Evolutionary conservation across 2,329 filamentous ascomycete genomes (phyloP), one percentile per base, ranked within the genome.

Genomic region (Fusarium sp.): DNA sequence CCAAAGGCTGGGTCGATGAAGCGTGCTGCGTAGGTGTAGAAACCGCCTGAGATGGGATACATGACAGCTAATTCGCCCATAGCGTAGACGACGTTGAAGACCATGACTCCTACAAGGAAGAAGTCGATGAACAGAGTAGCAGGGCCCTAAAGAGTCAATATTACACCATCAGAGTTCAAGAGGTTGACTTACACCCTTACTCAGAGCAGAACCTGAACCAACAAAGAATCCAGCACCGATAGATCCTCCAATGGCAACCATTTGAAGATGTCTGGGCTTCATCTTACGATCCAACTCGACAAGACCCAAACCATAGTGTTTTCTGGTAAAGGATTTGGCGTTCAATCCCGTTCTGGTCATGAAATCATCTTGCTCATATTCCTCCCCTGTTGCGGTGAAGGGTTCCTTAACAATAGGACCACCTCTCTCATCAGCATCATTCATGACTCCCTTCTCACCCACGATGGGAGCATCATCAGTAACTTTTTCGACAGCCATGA

Each of bases 211-310:
- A 67, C 87, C 87, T 52, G 86, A 87, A 71, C 87, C 86, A 74
- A 89, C 87, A 78, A 89, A 89, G 81, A 89, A 87, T 78, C 87
- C 87, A 75, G 87, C 87, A 76, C 87, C 87, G 63, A 89, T 89
- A 38, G 86, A 87, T 52, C 87, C 87, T 75, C 86, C 86, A 60
- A 89, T 88, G 71, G 86, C 85, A 79, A 88, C 88, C 87, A 89
- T 88, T 78, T 89, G 85, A 70, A 89, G 78, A 78, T 89, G 87
- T 69, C 87, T 84, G 18, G 82, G 80, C 81, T 86, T 85, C 82
- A 89, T 86, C 72, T 80, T 77, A 25, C 81, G 80, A 67, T 84
- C 81, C 47, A 85, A 75, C 71, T 84, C 74, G 10, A 75, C 60
- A 1, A 74, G 32, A 5, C 74, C 74, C 5, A 62, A 47, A 0